A percentile compares a stretch with the other conserved stretches of the same genome.
Conservation (phyloP, 2,329 filamentous ascomycete species). For the Shiraia bambusicola region DNA sequence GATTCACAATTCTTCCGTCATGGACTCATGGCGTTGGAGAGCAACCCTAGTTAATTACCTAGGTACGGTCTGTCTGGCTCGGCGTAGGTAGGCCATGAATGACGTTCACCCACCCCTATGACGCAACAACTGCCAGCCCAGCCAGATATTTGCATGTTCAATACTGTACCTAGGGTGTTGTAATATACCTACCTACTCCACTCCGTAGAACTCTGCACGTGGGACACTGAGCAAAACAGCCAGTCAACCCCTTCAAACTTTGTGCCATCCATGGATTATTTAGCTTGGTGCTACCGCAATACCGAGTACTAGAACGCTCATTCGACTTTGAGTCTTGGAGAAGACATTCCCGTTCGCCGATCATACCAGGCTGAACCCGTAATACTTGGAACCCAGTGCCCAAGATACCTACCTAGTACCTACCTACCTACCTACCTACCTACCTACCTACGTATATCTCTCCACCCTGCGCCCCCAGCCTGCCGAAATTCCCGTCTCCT, state of each 20-base stretch:
- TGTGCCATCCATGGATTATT: conserved; percentile 8
- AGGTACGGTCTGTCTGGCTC: neutral
- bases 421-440: too few relatives aligned
- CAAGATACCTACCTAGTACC: too few relatives aligned
- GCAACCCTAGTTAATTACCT: too few relatives aligned
- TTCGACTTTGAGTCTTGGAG: conserved; percentile 12
- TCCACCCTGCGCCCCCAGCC: conserved; percentile 5
- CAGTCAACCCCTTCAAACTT: conserved; percentile 13
- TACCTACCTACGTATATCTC: conserved; percentile 7
- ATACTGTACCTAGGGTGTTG: too few relatives aligned
- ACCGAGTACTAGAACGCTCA: conserved; percentile 11
- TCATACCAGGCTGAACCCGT: conserved; percentile 18
- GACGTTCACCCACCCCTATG: conserved; percentile 4
- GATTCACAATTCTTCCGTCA: too few relatives aligned
- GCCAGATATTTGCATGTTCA: neutral
- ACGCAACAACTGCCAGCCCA: conserved; percentile 1
- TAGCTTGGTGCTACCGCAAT: conserved; percentile 3
- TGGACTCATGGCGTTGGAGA: too few relatives aligned
- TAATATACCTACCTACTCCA: neutral
- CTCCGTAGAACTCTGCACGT: conserved; percentile 1
- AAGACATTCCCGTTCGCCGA: conserved; percentile 17
- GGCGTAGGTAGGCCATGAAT: neutral
- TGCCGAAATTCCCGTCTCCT: conserved; percentile 1
- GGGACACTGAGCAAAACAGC: conserved; percentile 5
- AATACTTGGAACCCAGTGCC: conserved; percentile 7